These are phyloP conservation scores for Phytophthora pini DNA, from an alignment of 352 stramenopile genomes.

Conservation along the genomic window DNA sequence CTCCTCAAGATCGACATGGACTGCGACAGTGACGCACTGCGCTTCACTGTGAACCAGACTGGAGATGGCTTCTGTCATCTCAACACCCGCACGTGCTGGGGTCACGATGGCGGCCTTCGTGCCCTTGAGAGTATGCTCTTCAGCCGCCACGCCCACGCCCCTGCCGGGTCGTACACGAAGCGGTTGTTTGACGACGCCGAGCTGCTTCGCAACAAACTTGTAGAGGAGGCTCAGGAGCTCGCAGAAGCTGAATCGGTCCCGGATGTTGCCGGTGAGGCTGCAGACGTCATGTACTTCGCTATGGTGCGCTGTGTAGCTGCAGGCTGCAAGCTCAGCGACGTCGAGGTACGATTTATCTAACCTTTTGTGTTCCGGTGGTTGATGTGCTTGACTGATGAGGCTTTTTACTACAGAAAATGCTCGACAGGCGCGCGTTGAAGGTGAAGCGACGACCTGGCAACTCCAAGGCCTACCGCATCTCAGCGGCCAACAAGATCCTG, in stretches of 20 bases:
- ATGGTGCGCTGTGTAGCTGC: constrained; percentile 93
- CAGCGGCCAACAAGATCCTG: constrained; percentile 79
- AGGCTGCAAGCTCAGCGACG: constrained; percentile 92
- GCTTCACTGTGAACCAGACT: constrained; percentile 94
- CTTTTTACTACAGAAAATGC: constrained; percentile 58
- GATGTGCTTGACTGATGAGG: constrained; percentile 15
- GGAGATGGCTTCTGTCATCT: constrained; percentile 85
- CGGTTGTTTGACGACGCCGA: constrained; percentile 93
- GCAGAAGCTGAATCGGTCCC: constrained; percentile 84
- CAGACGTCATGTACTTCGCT: constrained; percentile 97
- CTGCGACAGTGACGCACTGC: constrained; percentile 96
- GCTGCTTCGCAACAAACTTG: constrained; percentile 95
- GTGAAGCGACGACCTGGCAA: constrained; percentile 91
- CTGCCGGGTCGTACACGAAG: constrained; percentile 96
- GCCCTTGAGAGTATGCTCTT: constrained; percentile 92
- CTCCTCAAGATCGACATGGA: constrained; percentile 94
- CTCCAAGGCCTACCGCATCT: constrained; percentile 89
- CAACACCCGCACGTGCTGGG: constrained; percentile 95
- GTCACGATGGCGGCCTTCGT: constrained; percentile 82
- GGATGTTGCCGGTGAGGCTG: constrained; percentile 94
- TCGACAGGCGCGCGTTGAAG: constrained; percentile 94
- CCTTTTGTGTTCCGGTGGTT: constrained; percentile 10
- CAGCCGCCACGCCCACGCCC: constrained; percentile 86
- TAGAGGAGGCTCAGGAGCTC: constrained; percentile 96
- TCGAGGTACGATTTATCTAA: constrained; percentile 60